A percentile compares a stretch with the other conserved stretches of the same genome.
These are phyloP conservation scores for Eucalyptus pauciflora DNA, from an alignment of 345 rosid species.

Conservation along the genomic window DNA sequence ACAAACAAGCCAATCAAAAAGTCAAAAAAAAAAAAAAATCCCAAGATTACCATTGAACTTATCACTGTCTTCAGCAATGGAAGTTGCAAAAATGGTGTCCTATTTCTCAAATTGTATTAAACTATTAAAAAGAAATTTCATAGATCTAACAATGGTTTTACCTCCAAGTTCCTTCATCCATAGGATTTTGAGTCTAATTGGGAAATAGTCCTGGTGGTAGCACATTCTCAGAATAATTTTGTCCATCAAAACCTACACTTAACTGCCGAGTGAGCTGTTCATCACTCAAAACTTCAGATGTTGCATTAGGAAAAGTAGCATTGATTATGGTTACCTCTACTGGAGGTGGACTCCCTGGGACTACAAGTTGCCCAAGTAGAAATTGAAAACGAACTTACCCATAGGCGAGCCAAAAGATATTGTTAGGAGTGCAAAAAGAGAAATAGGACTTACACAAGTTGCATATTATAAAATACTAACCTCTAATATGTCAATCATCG, in stretches of 20 bases:
- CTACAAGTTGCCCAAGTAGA: too few species aligned
- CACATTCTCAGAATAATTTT: conserved; percentile 31
- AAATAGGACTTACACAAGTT: too few species aligned
- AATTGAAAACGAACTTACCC: too few species aligned
- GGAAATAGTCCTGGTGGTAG: conserved; percentile 63
- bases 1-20: background rate
- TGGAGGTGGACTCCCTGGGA: too few species aligned
- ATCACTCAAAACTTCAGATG: too few species aligned
- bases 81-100: background rate
- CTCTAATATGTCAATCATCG: too few species aligned
- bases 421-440: too few species aligned
- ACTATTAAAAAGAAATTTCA: background rate
- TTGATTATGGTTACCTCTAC: too few species aligned
- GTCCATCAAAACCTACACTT: background rate
- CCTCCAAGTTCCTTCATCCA: conserved; percentile 81
- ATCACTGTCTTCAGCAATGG: background rate
- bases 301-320: too few species aligned
- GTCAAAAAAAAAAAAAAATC: background rate
- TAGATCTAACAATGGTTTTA: background rate
- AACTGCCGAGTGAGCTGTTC: too few species aligned
- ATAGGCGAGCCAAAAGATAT: too few species aligned
- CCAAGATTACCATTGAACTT: background rate
- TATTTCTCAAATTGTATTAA: background rate
- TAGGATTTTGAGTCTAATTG: conserved; percentile 33
- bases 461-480: too few species aligned